A percentile compares a stretch with the other conserved stretches of the same genome.
phyloP scores from a whole-genome alignment of 2,329 filamentous ascomycete genomes.

The Kalmusia sp. region DNA sequence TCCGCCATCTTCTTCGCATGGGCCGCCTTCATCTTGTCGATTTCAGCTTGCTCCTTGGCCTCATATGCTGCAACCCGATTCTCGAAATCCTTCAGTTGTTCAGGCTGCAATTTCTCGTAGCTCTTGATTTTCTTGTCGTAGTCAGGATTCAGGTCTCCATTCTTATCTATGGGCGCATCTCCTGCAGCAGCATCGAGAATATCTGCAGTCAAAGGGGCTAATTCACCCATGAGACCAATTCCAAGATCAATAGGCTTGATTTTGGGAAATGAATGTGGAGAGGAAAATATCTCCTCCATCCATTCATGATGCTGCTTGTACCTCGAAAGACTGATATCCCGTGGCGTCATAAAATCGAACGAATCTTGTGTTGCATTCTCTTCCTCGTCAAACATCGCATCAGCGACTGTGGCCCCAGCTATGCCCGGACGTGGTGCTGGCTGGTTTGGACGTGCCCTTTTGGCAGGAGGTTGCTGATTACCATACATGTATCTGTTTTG shows the following conservation, averaged over 20 bases:
- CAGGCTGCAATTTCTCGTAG: conserved; percentile 73
- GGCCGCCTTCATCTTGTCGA: conserved; percentile 81
- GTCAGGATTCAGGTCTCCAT: conserved; percentile 26
- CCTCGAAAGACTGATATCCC: conserved; percentile 84
- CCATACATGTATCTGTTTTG: conserved; percentile 41
- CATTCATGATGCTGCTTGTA: conserved; percentile 97
- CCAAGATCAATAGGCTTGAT: conserved; percentile 89
- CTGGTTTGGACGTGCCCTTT: conserved; percentile 52
- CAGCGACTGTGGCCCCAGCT: conserved; percentile 36
- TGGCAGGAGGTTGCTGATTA: conserved; percentile 53
- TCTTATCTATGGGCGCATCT: conserved; percentile 29
- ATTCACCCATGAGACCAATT: conserved; percentile 77
- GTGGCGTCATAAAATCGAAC: conserved; percentile 86
- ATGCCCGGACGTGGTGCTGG: conserved; percentile 53
- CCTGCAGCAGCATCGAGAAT: conserved; percentile 71
- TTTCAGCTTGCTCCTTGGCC: conserved; percentile 76
- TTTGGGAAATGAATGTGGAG: conserved; percentile 83
- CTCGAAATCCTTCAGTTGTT: conserved; percentile 84
- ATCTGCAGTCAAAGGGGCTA: conserved; percentile 81
- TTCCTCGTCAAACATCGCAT: conserved; percentile 76
- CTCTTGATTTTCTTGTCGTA: conserved; percentile 53
- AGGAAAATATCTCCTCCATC: conserved; percentile 97
- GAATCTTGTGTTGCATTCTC: conserved; percentile 88
- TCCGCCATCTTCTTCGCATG: conserved; percentile 79
- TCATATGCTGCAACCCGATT: conserved; percentile 77